Percentiles rank a stretch among this genome's conserved stretches.
phyloP scores from a whole-genome alignment of 768 basidiomycete species.

The Cantharellus cinnabarinus region DNA sequence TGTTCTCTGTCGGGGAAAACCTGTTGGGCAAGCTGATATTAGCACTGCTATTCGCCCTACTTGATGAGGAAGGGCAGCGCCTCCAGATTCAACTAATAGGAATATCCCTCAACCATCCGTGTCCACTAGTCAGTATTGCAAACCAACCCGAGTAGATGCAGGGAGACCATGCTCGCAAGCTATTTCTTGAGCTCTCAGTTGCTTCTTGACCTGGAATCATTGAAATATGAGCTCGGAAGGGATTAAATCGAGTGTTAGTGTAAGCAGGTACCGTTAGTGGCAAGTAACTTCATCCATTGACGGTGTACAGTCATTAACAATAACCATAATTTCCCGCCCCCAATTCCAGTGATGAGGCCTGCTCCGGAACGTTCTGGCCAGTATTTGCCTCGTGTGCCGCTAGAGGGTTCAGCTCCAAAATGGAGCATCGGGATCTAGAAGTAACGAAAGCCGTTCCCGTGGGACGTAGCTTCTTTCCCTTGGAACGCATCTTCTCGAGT shows the following conservation, averaged over 20 bases:
- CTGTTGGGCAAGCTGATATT: slow-evolving; percentile 13
- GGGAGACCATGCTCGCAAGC: slow-evolving; percentile 73
- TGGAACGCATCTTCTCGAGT: slow-evolving; percentile 47
- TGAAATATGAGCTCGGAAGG: background rate
- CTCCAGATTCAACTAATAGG: slow-evolving; percentile 69
- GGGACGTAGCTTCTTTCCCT: slow-evolving; percentile 57
- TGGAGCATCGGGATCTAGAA: slow-evolving; percentile 72
- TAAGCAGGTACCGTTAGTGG: slow-evolving; percentile 46
- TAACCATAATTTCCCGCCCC: slow-evolving; percentile 73
- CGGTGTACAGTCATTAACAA: slow-evolving; percentile 82
- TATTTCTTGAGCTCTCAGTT: slow-evolving; percentile 82
- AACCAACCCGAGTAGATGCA: slow-evolving; percentile 72
- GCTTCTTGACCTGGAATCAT: slow-evolving; percentile 62
- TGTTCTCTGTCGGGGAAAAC: slow-evolving; percentile 91
- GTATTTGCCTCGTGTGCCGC: slow-evolving; percentile 79
- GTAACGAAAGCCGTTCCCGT: slow-evolving; percentile 60
- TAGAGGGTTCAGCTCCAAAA: slow-evolving; percentile 75
- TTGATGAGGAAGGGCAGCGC: slow-evolving; percentile 81
- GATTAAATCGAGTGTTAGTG: background rate
- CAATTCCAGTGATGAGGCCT: slow-evolving; percentile 74
- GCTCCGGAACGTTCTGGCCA: slow-evolving; percentile 52
- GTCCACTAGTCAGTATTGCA: background rate
- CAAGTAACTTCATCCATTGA: slow-evolving; percentile 85
- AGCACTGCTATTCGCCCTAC: slow-evolving; percentile 35
- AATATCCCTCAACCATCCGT: background rate